Conservation (phyloP, 352 stramenopile genomes). For the Phytophthora pini region DNA sequence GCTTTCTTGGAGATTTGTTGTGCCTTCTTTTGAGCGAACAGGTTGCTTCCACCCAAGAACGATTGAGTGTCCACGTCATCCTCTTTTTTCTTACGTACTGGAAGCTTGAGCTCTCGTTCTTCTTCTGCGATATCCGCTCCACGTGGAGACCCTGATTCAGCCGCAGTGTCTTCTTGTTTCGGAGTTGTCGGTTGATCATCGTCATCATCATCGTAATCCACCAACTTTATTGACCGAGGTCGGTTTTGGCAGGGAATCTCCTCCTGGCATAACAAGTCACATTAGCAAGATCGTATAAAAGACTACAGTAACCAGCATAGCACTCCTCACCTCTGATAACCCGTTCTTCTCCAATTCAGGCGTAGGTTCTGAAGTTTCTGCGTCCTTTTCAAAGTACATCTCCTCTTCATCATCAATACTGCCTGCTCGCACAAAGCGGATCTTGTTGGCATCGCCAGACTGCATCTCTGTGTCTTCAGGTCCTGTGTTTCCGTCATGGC, state of each 20-base stretch:
- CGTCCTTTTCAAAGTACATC: constrained; percentile 83
- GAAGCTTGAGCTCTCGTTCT: constrained; percentile 67
- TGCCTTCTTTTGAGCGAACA: constrained; percentile 55
- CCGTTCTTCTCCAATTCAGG: constrained; percentile 46
- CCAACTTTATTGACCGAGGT: constrained; percentile 59
- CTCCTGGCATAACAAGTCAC: constrained; percentile 35
- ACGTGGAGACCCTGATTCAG: constrained; percentile 20
- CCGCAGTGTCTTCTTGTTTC: constrained; percentile 46
- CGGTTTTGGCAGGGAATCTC: constrained; percentile 54
- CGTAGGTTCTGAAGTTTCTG: constrained; percentile 45
- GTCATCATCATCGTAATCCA: constrained; percentile 78
- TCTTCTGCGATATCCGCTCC: constrained; percentile 33
- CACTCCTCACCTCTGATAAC: constrained; percentile 51
- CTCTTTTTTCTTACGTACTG: constrained; percentile 62
- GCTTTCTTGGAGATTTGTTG: constrained; percentile 38
- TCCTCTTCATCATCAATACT: constrained; percentile 79
- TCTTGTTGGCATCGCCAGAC: constrained; percentile 39
- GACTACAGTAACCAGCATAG: neutral
- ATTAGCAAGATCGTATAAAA: constrained; percentile 1
- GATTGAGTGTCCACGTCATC: constrained; percentile 51
- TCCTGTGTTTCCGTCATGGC: constrained; percentile 61
- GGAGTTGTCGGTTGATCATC: constrained; percentile 40
- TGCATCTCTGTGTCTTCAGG: constrained; percentile 19
- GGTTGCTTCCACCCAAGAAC: constrained; percentile 57
- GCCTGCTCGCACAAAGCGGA: constrained; percentile 61